Evolutionary conservation across 345 rosid genomes (phyloP).

Genomic region (Mangifera indica): DNA sequence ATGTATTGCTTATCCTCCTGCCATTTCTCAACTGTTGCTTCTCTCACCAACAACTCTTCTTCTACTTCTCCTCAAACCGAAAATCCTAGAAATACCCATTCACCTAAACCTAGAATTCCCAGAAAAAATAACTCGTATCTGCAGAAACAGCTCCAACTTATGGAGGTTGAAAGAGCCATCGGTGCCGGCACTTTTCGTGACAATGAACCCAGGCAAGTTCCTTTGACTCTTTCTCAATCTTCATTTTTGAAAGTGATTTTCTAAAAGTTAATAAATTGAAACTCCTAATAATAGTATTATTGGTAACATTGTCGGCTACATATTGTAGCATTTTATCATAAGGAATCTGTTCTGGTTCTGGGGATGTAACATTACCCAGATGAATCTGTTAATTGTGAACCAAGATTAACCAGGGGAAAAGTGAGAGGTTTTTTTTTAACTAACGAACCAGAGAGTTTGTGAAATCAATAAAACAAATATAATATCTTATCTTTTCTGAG

Average conservation of each 20-base stretch:
- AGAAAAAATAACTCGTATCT: slow-evolving; percentile 16
- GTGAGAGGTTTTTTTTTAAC: no score
- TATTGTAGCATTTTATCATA: no score
- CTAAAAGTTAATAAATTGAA: neutral
- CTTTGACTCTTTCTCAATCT: neutral
- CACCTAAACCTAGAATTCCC: slow-evolving; percentile 14
- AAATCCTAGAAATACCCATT: slow-evolving; percentile 3
- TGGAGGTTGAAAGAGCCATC: slow-evolving; percentile 70
- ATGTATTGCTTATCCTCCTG: slow-evolving; percentile 38
- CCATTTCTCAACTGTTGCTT: slow-evolving; percentile 25
- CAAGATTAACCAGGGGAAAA: no score
- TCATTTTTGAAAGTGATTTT: neutral
- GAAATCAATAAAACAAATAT: no score
- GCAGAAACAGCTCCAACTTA: slow-evolving; percentile 37
- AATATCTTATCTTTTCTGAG: no score
- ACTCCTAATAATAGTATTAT: no score
- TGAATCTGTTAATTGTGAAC: no score
- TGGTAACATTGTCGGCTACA: no score
- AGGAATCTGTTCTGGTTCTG: no score
- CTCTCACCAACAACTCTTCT: slow-evolving; percentile 20
- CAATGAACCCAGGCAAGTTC: slow-evolving; percentile 44
- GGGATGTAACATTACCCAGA: no score
- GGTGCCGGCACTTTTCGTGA: slow-evolving; percentile 85
- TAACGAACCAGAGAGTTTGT: no score
- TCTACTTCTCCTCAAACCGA: slow-evolving; percentile 18